Base-by-base conservation (phyloP, 2,329 filamentous ascomycete species). In the Fusarium sp. region DNA sequence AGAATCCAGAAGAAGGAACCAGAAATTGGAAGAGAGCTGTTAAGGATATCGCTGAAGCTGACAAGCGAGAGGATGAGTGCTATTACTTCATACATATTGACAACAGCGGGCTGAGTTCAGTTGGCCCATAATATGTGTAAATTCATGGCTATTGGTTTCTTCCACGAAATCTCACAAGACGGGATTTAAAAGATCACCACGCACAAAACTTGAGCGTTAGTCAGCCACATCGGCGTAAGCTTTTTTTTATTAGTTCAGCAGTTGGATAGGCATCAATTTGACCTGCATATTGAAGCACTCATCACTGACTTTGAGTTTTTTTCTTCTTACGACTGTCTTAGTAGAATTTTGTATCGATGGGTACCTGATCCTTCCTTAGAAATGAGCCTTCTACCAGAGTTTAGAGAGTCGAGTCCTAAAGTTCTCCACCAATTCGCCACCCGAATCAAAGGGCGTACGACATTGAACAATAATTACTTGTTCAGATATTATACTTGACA, bases 61-160 rank as follows among this genome's bases (percentile, higher is more conserved):
- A 98, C 96, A 47, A 97, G 93, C 64, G 96, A 99, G 87, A 88
- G 96, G 75, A 97, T 98, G 94, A 87, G 84, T 70, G 88, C 89
- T 11, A 91, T 92, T 77, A 92, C 90, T 12, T 86, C 85, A 52
- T 87, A 88, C 63, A 87, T 87, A 35, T 70, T 88, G 76, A 87
- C 86, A 15, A 86, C 85, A 79, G 87, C 86, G 48, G 85, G 85
- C 42, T 88, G 72, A 57, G 36, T 35, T 35, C 22, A 20, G 42
- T 41, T 68, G 54, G 20, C 15, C 18, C 28, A 44, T 26, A 57
- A 61, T 55, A 44, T 44, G 26, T 24, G 47, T 26, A 26, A 66
- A 54, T 60, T 54, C 55, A 61, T 31, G 28, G 28, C 20, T 47
- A 17, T 70, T 63, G 26, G 39, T 33, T 36, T 54, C 26, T 57